Evolutionary conservation across 2,329 filamentous ascomycete genomes (phyloP).

Genomic region (Diaporthe longicolla): DNA sequence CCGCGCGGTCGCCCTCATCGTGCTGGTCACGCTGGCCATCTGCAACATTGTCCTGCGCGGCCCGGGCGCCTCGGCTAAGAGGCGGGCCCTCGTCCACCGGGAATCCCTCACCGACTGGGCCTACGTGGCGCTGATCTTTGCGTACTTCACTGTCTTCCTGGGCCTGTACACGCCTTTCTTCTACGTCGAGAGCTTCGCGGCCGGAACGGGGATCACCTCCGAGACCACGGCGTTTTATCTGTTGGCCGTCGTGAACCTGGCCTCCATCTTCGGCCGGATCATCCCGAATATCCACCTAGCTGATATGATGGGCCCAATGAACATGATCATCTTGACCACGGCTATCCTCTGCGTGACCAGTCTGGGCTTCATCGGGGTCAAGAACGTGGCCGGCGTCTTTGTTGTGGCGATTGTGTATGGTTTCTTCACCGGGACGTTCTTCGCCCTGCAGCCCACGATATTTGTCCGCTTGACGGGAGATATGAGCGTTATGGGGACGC

Average conservation of each 20-base stretch:
- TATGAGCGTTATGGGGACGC: slow-evolving; percentile 28
- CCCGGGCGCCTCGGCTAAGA: not conserved
- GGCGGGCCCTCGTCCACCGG: slow-evolving; percentile 44
- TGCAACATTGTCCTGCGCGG: slow-evolving; percentile 54
- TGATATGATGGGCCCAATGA: slow-evolving; percentile 15
- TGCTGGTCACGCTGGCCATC: slow-evolving; percentile 48
- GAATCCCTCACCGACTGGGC: slow-evolving; percentile 39
- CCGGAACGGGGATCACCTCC: slow-evolving; percentile 23
- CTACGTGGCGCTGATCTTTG: slow-evolving; percentile 39
- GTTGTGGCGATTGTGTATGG: slow-evolving; percentile 26
- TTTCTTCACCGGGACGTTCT: slow-evolving; percentile 29
- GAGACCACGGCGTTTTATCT: slow-evolving; percentile 36
- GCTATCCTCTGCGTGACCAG: not conserved
- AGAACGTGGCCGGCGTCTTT: slow-evolving; percentile 9
- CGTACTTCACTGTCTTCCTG: slow-evolving; percentile 41
- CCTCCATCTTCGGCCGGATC: slow-evolving; percentile 30
- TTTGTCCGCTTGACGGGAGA: slow-evolving; percentile 16
- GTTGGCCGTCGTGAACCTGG: slow-evolving; percentile 43
- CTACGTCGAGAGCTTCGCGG: slow-evolving; percentile 42
- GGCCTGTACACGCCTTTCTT: slow-evolving; percentile 46
- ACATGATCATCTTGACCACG: slow-evolving; percentile 18
- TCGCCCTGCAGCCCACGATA: slow-evolving; percentile 32
- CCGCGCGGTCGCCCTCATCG: slow-evolving; percentile 60
- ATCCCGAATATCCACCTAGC: slow-evolving; percentile 21
- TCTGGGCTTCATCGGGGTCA: slow-evolving; percentile 8